phyloP scores from a whole-genome alignment of 1,139 yeast genomes.

The Spencermartinsiella ligniputridi region DNA sequence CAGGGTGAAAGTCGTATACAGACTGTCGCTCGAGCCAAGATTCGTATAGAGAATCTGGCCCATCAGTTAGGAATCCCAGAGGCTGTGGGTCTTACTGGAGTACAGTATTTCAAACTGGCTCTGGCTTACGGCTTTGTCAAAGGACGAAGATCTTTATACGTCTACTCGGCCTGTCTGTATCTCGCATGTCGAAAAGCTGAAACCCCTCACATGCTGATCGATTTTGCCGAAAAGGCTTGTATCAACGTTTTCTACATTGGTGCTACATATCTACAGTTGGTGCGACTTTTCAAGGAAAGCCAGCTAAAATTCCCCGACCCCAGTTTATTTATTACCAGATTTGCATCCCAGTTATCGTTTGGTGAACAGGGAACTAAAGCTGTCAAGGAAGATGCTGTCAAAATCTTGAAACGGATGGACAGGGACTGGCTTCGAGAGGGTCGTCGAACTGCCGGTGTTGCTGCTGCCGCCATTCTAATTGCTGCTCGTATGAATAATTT shows the following conservation, averaged over 20 bases:
- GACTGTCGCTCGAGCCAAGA: slow-evolving; percentile 75
- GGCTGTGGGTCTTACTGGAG: slow-evolving; percentile 78
- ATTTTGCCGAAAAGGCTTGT: slow-evolving; percentile 83
- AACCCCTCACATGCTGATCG: slow-evolving; percentile 93
- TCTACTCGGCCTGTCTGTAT: slow-evolving; percentile 89
- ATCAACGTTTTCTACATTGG: slow-evolving; percentile 93
- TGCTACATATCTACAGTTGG: slow-evolving; percentile 89
- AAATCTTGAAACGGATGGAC: slow-evolving; percentile 84
- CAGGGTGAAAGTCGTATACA: slow-evolving; percentile 78
- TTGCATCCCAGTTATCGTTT: slow-evolving; percentile 80
- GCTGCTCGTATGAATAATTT: slow-evolving; percentile 97
- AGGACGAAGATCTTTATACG: slow-evolving; percentile 92
- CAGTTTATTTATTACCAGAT: slow-evolving; percentile 85
- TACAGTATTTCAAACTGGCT: slow-evolving; percentile 84
- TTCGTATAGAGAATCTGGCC: slow-evolving; percentile 76
- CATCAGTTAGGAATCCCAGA: slow-evolving; percentile 75
- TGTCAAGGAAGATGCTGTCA: slow-evolving; percentile 82
- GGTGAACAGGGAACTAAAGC: slow-evolving; percentile 56
- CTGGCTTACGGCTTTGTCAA: slow-evolving; percentile 85
- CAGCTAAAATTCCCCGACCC: slow-evolving; percentile 89
- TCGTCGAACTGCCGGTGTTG: slow-evolving; percentile 95
- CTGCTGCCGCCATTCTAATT: slow-evolving; percentile 89
- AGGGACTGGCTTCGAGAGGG: slow-evolving; percentile 96
- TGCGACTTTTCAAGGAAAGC: slow-evolving; percentile 70
- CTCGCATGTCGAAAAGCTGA: slow-evolving; percentile 88